These are phyloP conservation scores for Verticillium isaacii DNA, from an alignment of 2,329 filamentous ascomycete genomes.

Conservation along the genomic window DNA sequence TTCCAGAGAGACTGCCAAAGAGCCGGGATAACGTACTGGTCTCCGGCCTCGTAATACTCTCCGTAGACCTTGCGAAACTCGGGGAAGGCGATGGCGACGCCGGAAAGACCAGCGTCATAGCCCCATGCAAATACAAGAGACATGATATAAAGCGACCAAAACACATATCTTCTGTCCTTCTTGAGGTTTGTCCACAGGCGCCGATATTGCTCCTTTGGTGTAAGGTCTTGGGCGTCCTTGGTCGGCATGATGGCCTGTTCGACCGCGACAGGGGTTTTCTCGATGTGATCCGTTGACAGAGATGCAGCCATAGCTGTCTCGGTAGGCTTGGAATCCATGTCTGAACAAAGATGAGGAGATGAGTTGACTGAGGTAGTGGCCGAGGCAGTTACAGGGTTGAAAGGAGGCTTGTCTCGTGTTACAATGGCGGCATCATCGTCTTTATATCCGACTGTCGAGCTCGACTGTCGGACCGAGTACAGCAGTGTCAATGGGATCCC, in stretches of 20 bases:
- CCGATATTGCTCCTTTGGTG: conserved; percentile 19
- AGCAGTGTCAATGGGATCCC: not conserved
- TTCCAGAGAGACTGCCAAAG: conserved; percentile 32
- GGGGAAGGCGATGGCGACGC: conserved; percentile 27
- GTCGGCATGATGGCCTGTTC: not conserved
- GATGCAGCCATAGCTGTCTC: not conserved
- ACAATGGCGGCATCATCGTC: not conserved
- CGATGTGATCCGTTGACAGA: conserved; percentile 2
- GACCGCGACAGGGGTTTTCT: not conserved
- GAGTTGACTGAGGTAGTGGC: not conserved
- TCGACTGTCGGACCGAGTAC: conserved; percentile 1
- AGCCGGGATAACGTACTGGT: conserved; percentile 26
- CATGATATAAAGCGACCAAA: conserved; percentile 23
- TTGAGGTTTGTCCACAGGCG: conserved; percentile 21
- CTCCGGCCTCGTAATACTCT: conserved; percentile 22
- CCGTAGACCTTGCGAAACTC: conserved; percentile 27
- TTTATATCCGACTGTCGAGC: not conserved
- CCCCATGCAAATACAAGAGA: conserved; percentile 28
- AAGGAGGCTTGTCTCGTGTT: too few relatives aligned
- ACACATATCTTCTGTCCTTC: conserved; percentile 20
- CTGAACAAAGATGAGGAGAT: not conserved
- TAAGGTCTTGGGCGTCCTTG: conserved; percentile 13
- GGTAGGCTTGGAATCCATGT: conserved; percentile 2
- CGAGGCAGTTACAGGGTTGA: not conserved
- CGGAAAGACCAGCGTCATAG: conserved; percentile 28